These are phyloP conservation scores for Prototheca cutis DNA, from an alignment of 163 green algal species.

Conservation along the genomic window DNA sequence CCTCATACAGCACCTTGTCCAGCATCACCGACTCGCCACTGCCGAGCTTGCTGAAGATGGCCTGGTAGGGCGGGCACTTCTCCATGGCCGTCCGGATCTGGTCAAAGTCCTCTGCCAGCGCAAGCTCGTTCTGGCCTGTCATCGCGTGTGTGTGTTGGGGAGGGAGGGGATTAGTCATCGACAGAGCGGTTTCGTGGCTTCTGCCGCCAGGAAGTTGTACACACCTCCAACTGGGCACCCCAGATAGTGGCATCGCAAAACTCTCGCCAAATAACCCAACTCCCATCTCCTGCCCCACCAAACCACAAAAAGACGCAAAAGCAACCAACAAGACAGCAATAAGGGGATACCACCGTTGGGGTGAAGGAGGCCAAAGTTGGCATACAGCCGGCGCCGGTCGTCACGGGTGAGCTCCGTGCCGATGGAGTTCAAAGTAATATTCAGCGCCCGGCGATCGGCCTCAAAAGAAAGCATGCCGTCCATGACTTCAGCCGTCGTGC, in stretches of 20 bases:
- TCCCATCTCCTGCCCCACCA: not conserved
- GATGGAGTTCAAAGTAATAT: constrained; percentile 98
- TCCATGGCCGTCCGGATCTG: constrained; percentile 87
- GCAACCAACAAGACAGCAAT: not conserved
- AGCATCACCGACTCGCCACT: constrained; percentile 88
- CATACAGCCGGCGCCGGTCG: constrained; percentile 89
- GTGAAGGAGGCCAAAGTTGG: constrained; percentile 89
- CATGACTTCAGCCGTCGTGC: constrained; percentile 86
- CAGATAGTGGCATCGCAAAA: too few species aligned
- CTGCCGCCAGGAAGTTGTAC: too few species aligned
- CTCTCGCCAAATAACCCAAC: too few species aligned
- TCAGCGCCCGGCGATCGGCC: constrained; percentile 88
- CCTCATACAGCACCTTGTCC: constrained; percentile 96
- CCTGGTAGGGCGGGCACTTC: constrained; percentile 79
- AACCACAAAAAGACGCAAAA: not conserved
- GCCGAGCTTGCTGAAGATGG: constrained; percentile 85
- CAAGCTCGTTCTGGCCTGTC: constrained; percentile 32
- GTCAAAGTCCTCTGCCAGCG: constrained; percentile 89
- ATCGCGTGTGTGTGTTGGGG: too few species aligned
- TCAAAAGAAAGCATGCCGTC: constrained; percentile 88
- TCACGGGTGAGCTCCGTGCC: constrained; percentile 94
- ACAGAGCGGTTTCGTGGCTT: too few species aligned
- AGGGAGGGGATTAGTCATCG: too few species aligned
- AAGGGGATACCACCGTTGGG: constrained; percentile 54
- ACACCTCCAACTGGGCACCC: too few species aligned